These are phyloP conservation scores for Thelonectria blattea DNA, from an alignment of 2,329 filamentous ascomycete species.

Conservation along the genomic window DNA sequence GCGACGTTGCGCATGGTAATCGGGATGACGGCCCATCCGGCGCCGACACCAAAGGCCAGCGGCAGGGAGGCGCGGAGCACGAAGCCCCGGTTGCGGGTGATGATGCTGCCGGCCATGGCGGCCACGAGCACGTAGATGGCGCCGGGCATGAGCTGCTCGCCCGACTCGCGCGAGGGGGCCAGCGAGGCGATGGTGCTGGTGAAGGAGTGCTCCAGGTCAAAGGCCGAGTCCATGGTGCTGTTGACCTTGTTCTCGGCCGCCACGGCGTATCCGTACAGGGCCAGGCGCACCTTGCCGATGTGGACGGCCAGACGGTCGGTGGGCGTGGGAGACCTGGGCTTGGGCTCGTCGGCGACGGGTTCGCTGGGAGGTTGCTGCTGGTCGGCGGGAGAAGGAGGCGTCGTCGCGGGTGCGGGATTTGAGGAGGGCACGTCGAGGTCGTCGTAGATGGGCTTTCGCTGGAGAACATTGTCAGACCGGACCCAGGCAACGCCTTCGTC, in stretches of 20 bases:
- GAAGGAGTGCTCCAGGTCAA: slow-evolving; percentile 87
- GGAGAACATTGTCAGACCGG: slow-evolving; percentile 15
- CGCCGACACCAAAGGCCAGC: slow-evolving; percentile 78
- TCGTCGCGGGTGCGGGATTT: slow-evolving; percentile 40
- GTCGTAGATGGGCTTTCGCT: slow-evolving; percentile 82
- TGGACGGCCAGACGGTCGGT: slow-evolving; percentile 88
- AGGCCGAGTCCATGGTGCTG: slow-evolving; percentile 76
- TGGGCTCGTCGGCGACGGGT: slow-evolving; percentile 45
- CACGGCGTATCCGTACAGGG: slow-evolving; percentile 77
- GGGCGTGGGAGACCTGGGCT: slow-evolving; percentile 68
- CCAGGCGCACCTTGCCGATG: slow-evolving; percentile 79
- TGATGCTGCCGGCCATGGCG: slow-evolving; percentile 92
- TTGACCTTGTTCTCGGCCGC: slow-evolving; percentile 84
- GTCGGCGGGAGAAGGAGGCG: slow-evolving; percentile 34
- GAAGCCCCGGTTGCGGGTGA: slow-evolving; percentile 86
- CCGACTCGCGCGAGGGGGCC: slow-evolving; percentile 82
- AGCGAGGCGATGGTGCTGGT: slow-evolving; percentile 88
- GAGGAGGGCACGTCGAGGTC: slow-evolving; percentile 58
- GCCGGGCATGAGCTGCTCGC: slow-evolving; percentile 89
- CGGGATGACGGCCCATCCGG: slow-evolving; percentile 84
- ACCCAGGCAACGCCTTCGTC: neutral
- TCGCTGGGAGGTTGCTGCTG: slow-evolving; percentile 35
- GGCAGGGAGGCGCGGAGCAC: slow-evolving; percentile 79
- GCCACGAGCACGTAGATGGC: slow-evolving; percentile 91
- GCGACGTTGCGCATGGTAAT: slow-evolving; percentile 89